Conservation (phyloP, 2,329 filamentous ascomycete genomes). For the Fusarium sororula region DNA sequence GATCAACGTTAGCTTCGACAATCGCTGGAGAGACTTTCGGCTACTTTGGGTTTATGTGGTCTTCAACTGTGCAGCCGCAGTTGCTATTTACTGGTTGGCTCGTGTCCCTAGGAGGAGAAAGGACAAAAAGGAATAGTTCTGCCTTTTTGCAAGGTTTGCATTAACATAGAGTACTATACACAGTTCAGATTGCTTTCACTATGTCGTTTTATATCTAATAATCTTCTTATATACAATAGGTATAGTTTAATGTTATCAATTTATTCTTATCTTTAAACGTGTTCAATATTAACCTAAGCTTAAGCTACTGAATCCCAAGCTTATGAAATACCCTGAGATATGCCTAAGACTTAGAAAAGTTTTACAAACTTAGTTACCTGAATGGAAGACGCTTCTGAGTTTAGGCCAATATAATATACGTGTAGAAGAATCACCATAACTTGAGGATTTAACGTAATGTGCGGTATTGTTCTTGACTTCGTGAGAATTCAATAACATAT, state of each 20-base stretch:
- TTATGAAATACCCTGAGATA: neutral
- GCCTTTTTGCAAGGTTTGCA: fast-evolving
- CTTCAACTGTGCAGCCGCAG: conserved; percentile 60
- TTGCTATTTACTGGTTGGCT: conserved; percentile 58
- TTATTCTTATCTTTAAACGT: neutral
- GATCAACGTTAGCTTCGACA: conserved; percentile 55
- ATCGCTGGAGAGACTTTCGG: conserved; percentile 66
- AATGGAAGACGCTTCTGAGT: neutral
- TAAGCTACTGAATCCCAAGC: fast-evolving
- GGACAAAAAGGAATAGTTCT: neutral
- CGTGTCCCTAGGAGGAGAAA: conserved; percentile 44
- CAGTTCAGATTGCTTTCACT: neutral
- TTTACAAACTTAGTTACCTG: neutral
- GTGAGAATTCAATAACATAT: neutral
- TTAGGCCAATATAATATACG: neutral
- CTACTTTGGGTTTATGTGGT: conserved; percentile 61
- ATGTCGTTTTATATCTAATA: fast-evolving
- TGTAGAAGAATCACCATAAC: too few species aligned
- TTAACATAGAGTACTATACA: too few species aligned
- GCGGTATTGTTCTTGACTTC: too few species aligned
- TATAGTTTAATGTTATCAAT: neutral
- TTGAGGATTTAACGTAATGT: too few species aligned
- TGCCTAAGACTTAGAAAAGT: fast-evolving
- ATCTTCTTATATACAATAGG: neutral
- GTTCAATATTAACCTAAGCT: neutral